phyloP scores from a whole-genome alignment of 1,139 yeast genomes.

The Zhuliangozyma parablackwelliae region DNA sequence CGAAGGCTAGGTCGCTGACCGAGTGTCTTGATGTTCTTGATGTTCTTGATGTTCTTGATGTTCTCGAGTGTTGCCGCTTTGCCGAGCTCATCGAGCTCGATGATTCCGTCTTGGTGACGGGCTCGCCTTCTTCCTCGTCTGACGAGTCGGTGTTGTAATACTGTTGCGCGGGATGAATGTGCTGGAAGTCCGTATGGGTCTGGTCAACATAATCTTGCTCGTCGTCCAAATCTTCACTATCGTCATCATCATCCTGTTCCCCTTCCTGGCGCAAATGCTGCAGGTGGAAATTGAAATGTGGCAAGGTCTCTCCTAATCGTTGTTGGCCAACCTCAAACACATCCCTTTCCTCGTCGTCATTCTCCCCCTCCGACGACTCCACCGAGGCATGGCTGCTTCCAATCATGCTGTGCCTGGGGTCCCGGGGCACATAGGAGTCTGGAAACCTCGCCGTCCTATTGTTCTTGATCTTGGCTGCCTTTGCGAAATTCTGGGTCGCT shows the following conservation, averaged over 20 bases:
- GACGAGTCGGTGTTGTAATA: conserved; percentile 11
- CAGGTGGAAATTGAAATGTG: conserved; percentile 8
- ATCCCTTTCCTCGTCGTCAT: conserved; percentile 4
- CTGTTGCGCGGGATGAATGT: conserved; percentile 6
- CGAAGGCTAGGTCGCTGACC: conserved; percentile 3
- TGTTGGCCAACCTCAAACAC: neutral
- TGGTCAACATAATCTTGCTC: conserved; percentile 6
- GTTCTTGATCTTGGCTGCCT: conserved; percentile 17
- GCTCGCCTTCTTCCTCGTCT: conserved; percentile 5
- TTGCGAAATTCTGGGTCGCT: conserved; percentile 29
- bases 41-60: neutral
- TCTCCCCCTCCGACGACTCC: conserved; percentile 3
- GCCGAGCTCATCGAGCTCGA: too few species aligned
- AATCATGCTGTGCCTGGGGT: conserved; percentile 6
- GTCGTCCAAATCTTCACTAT: conserved; percentile 3
- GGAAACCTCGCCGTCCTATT: conserved; percentile 25
- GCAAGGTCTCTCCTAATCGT: conserved; percentile 3
- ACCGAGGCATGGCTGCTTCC: neutral
- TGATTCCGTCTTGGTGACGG: conserved; percentile 6
- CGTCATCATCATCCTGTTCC: conserved; percentile 2
- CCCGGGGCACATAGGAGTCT: conserved; percentile 16
- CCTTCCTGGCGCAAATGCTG: conserved; percentile 3
- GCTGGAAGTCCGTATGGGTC: conserved; percentile 4
- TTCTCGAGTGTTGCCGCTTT: too few species aligned
- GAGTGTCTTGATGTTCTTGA: neutral